A percentile compares a stretch with the other conserved stretches of the same genome.
Evolutionary conservation across 306 rosid genomes (phyloP).

Genomic region (Sesbania bispinosa): DNA sequence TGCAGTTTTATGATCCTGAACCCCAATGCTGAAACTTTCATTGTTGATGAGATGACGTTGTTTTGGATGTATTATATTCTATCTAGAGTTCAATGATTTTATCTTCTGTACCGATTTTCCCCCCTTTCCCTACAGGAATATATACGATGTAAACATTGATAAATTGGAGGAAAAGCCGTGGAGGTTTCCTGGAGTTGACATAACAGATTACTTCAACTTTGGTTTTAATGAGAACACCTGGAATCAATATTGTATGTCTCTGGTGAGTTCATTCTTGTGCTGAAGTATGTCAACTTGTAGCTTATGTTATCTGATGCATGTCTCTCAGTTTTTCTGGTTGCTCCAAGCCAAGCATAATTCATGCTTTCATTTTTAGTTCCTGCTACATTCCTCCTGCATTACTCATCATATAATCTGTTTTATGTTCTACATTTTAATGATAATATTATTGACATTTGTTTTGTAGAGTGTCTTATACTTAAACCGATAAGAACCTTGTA

Average conservation of each 20-base stretch:
- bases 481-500: constrained; percentile 11
- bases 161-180: constrained; percentile 58
- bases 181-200: constrained; percentile 53
- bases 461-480: neutral
- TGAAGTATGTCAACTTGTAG: neutral
- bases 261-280: constrained; percentile 45
- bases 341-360: constrained; percentile 19
- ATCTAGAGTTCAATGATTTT: neutral
- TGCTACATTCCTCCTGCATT: too few relatives aligned
- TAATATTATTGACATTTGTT: constrained; percentile 11
- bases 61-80: neutral
- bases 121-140: constrained; percentile 39
- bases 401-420: constrained; percentile 10
- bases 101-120: constrained; percentile 7
- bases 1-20: neutral
- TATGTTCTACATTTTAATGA: neutral
- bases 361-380: neutral
- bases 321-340: constrained; percentile 2
- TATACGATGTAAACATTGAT: constrained; percentile 56
- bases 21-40: neutral
- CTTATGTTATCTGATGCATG: constrained; percentile 1
- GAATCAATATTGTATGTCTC: constrained; percentile 60
- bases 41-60: too few relatives aligned
- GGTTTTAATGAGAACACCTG: constrained; percentile 67
- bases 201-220: constrained; percentile 65